Percentiles rank a stretch among this genome's conserved stretches.
Conservation (phyloP, 805 yeast species). For the Starmerella sp. region DNA sequence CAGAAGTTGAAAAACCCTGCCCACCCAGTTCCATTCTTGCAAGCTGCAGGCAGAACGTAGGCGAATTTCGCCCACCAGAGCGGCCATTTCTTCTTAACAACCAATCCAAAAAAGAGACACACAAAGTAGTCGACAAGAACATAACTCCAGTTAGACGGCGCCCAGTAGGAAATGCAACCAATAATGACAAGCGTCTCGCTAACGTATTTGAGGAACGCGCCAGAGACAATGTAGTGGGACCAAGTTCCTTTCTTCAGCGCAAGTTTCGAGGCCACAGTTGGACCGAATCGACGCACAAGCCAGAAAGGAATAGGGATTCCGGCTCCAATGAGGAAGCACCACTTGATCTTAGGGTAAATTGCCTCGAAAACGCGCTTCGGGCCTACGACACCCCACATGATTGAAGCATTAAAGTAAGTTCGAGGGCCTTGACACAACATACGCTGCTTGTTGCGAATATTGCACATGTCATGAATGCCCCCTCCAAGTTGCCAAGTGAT, state of each 20-base stretch:
- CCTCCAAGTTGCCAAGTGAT: conserved; percentile 29
- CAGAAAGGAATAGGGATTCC: conserved; percentile 23
- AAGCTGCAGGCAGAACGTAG: conserved; percentile 38
- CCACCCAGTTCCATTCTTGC: conserved; percentile 40
- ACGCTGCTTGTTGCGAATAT: conserved; percentile 24
- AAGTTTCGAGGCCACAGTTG: not conserved
- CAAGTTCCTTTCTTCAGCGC: not conserved
- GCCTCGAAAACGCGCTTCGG: conserved; percentile 33
- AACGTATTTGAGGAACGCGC: conserved; percentile 4
- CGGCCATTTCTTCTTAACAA: conserved; percentile 33
- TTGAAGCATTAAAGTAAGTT: conserved; percentile 41
- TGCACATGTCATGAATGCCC: conserved; percentile 26
- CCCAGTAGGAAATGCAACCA: conserved; percentile 25
- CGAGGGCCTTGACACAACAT: conserved; percentile 31
- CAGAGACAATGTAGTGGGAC: conserved; percentile 20
- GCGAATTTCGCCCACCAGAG: conserved; percentile 46
- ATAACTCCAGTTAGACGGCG: conserved; percentile 38
- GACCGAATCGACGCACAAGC: conserved; percentile 5
- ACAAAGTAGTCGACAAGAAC: conserved; percentile 32
- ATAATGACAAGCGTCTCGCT: conserved; percentile 14
- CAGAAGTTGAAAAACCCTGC: conserved; percentile 38
- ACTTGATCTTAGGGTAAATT: conserved; percentile 49
- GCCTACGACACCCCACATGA: conserved; percentile 36
- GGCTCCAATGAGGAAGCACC: conserved; percentile 50
- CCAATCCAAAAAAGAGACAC: conserved; percentile 36